These are phyloP conservation scores for Sanghuangporus baumii DNA, from an alignment of 1,284 basidiomycete genomes.

Conservation along the genomic window DNA sequence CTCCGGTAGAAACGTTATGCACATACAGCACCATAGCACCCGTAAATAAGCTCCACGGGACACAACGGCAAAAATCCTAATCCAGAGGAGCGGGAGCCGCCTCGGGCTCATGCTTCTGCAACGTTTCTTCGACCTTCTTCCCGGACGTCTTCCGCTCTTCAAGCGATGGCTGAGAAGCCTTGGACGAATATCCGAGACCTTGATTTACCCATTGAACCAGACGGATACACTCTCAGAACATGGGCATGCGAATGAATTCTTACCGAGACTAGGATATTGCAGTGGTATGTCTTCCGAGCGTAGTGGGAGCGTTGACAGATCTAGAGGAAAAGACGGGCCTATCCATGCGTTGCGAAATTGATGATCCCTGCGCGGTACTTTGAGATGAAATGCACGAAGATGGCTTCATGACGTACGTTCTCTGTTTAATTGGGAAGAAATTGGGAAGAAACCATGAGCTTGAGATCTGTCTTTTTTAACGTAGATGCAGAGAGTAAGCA, in stretches of 20 bases:
- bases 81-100: constrained; percentile 44
- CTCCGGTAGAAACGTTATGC: no score
- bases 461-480: not conserved
- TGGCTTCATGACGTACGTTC: not conserved
- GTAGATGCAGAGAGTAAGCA: not conserved
- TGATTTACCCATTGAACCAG: not conserved
- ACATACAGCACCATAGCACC: no score
- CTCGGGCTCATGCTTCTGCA: constrained; percentile 43
- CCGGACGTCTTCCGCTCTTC: constrained; percentile 46
- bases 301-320: constrained; percentile 50
- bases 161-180: constrained; percentile 33
- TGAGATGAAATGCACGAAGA: not conserved
- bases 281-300: constrained; percentile 47
- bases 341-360: constrained; percentile 65
- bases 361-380: constrained; percentile 44
- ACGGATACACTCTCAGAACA: not conserved
- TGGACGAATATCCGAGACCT: constrained; percentile 53
- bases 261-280: constrained; percentile 68
- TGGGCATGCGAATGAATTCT: constrained; percentile 22
- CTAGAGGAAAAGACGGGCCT: constrained; percentile 59
- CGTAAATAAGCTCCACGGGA: no score
- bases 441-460: not conserved
- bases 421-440: not conserved
- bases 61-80: constrained; percentile 1
- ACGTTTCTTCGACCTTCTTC: constrained; percentile 41